Evolutionary conservation across 2,329 filamentous ascomycete species (phyloP).

Genomic region (Colletotrichum neosansevieriae): DNA sequence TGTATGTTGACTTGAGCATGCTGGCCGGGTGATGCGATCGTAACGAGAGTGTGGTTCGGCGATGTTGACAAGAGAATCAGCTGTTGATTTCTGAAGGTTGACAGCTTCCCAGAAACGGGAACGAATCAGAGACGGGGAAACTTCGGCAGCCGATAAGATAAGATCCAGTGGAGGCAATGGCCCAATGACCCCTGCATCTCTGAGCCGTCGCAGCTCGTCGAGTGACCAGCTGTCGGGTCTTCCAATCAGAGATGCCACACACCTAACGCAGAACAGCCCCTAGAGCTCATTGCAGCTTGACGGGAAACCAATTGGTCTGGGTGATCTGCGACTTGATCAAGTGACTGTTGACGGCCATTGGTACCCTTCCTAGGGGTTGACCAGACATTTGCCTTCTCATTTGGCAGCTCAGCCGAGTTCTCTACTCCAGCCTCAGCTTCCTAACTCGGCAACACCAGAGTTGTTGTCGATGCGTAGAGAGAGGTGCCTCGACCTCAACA

Average conservation of each 20-base stretch:
- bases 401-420: neutral
- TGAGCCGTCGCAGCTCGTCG: neutral
- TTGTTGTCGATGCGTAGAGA: constrained; percentile 50
- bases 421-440: neutral
- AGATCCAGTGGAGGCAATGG: constrained; percentile 1
- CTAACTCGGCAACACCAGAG: neutral
- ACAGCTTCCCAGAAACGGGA: neutral
- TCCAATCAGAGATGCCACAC: constrained; percentile 5
- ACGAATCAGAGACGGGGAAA: constrained; percentile 18
- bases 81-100: constrained; percentile 15
- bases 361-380: neutral
- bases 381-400: too few relatives aligned
- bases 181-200: too few relatives aligned
- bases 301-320: constrained; percentile 3
- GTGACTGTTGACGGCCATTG: constrained; percentile 22
- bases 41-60: neutral
- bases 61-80: neutral
- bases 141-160: constrained; percentile 30
- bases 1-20: constrained; percentile 86
- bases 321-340: constrained; percentile 29
- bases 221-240: constrained; percentile 8
- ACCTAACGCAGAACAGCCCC: constrained; percentile 15
- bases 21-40: neutral
- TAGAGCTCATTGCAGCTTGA: constrained; percentile 9
- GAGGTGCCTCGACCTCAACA: constrained; percentile 54